phyloP scores from a whole-genome alignment of 2,329 filamentous ascomycete species.

The Aspergillus sp. region DNA sequence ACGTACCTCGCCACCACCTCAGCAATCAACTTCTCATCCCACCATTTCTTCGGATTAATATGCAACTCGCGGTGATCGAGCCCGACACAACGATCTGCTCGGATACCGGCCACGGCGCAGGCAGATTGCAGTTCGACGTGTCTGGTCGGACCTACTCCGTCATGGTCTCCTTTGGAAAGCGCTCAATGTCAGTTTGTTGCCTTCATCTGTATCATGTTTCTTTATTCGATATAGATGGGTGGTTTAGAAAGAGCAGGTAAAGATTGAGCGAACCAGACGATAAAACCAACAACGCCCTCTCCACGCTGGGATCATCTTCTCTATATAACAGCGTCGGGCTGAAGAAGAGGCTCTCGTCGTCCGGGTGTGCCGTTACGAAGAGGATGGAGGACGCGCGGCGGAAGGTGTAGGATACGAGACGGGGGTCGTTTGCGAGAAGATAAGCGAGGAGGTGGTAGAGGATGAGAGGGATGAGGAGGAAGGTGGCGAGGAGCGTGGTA shows the following conservation, averaged over 20 bases:
- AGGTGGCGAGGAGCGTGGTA: not conserved
- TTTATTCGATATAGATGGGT: too few relatives aligned
- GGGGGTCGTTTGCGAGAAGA: slow-evolving; percentile 35
- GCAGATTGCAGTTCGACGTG: slow-evolving; percentile 21
- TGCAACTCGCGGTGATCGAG: slow-evolving; percentile 38
- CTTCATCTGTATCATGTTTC: too few relatives aligned
- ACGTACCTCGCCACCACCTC: slow-evolving; percentile 35
- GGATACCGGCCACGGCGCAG: slow-evolving; percentile 23
- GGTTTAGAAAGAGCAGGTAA: too few relatives aligned
- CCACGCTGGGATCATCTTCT: slow-evolving; percentile 15
- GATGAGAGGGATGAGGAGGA: slow-evolving; percentile 27
- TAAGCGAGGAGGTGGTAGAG: slow-evolving; percentile 40
- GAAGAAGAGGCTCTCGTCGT: slow-evolving; percentile 31
- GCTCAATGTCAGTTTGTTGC: not conserved
- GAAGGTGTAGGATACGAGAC: slow-evolving; percentile 38
- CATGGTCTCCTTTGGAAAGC: slow-evolving; percentile 16
- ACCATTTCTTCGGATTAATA: slow-evolving; percentile 41
- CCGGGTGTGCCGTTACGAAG: slow-evolving; percentile 38
- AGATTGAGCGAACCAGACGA: slow-evolving; percentile 16
- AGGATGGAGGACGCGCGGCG: slow-evolving; percentile 36
- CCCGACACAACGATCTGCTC: slow-evolving; percentile 35
- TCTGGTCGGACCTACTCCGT: slow-evolving; percentile 22
- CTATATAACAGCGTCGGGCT: slow-evolving; percentile 24
- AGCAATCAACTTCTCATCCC: slow-evolving; percentile 36
- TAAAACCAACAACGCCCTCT: slow-evolving; percentile 21